Conservation (phyloP, 805 yeast genomes). For the Wickerhamomyces kurtzmanii region DNA sequence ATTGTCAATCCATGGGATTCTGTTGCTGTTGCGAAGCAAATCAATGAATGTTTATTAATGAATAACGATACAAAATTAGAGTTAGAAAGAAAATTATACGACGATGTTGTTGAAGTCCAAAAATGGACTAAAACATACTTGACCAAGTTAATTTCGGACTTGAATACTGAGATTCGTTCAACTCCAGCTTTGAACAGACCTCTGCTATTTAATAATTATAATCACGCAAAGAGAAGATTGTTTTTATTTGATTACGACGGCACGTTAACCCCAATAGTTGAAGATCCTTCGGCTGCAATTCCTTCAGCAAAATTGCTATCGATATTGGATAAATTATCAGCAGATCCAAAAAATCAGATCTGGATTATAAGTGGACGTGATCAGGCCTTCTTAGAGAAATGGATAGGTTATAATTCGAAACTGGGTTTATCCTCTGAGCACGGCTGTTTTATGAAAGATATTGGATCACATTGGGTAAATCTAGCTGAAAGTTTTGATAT, state of each 20-base stretch:
- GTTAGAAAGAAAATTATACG: conserved; percentile 45
- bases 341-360: conserved; percentile 74
- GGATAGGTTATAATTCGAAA: conserved; percentile 63
- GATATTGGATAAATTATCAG: conserved; percentile 48
- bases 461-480: conserved; percentile 73
- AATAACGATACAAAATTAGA: conserved; percentile 30
- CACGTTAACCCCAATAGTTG: conserved; percentile 91
- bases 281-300: conserved; percentile 96
- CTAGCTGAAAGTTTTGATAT: conserved; percentile 76
- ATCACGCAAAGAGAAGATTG: conserved; percentile 53
- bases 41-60: conserved; percentile 59
- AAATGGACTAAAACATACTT: conserved; percentile 68
- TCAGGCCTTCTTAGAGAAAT: conserved; percentile 76
- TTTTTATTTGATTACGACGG: conserved; percentile 97
- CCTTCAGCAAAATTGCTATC: conserved; percentile 68
- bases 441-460: conserved; percentile 85
- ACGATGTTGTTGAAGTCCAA: conserved; percentile 68
- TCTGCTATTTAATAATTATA: conserved; percentile 47
- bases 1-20: conserved; percentile 97
- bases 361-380: conserved; percentile 98
- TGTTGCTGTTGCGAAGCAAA: conserved; percentile 81
- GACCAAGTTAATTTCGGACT: conserved; percentile 32
- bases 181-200: conserved; percentile 82
- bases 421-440: conserved; percentile 94
- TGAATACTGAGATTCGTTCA: conserved; percentile 34